Conservation (phyloP, 768 basidiomycete species). For the Chiua virens region DNA sequence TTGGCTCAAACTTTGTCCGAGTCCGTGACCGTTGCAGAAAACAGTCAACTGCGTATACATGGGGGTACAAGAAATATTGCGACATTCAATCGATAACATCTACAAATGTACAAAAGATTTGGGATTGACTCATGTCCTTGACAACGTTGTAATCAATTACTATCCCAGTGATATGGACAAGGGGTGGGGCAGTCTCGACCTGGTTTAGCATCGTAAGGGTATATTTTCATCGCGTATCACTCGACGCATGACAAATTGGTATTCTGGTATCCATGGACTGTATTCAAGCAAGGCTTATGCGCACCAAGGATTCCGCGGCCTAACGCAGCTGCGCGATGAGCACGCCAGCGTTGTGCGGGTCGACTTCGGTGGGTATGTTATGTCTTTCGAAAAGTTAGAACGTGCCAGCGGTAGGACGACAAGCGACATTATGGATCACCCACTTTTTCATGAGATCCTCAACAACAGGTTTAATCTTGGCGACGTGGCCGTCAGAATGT, state of each 20-base stretch:
- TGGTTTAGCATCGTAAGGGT: background rate
- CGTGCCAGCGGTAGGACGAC: background rate
- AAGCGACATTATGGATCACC: background rate
- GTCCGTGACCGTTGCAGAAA: too few relatives aligned
- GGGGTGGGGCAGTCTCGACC: background rate
- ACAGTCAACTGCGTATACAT: too few relatives aligned
- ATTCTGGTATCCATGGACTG: background rate
- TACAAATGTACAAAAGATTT: too few relatives aligned
- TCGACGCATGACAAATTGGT: background rate
- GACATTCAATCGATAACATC: too few relatives aligned
- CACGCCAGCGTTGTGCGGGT: slow-evolving; percentile 82
- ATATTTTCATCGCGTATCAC: background rate
- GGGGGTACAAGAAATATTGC: too few relatives aligned
- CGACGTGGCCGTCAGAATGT: slow-evolving; percentile 72
- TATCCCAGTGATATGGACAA: background rate
- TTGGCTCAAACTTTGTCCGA: too few relatives aligned
- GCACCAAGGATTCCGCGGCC: background rate
- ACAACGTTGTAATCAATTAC: too few relatives aligned
- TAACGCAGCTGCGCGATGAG: slow-evolving; percentile 60
- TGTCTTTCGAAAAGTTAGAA: slow-evolving; percentile 57
- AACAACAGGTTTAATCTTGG: slow-evolving; percentile 92
- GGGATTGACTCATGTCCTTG: too few relatives aligned
- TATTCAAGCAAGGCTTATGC: background rate
- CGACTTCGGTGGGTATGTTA: slow-evolving; percentile 67
- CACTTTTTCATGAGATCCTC: slow-evolving; percentile 84